These are phyloP conservation scores for Penicillium arizonense DNA, from an alignment of 495 filamentous ascomycete genomes.

Conservation along the genomic window DNA sequence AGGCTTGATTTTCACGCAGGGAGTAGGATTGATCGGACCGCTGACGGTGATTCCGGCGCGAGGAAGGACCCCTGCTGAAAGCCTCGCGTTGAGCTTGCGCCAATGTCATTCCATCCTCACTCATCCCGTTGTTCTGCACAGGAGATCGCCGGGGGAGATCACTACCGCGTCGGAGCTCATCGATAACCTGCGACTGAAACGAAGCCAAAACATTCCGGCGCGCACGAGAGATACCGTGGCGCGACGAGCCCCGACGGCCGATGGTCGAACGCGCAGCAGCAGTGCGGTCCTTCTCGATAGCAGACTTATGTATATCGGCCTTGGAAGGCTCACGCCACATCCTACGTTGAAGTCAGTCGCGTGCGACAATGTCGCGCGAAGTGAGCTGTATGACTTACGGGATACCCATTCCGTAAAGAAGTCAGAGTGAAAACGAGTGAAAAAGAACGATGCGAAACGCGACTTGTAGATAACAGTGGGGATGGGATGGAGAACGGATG, in stretches of 20 bases:
- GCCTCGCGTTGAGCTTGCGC: constrained; percentile 34
- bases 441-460: constrained; percentile 22
- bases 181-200: constrained; percentile 38
- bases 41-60: constrained; percentile 22
- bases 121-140: constrained; percentile 24
- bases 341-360: constrained; percentile 34
- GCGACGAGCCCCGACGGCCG: constrained; percentile 51
- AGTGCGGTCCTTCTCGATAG: constrained; percentile 54
- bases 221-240: constrained; percentile 26
- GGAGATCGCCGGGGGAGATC: constrained; percentile 16
- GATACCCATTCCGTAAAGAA: constrained; percentile 64
- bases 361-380: constrained; percentile 20
- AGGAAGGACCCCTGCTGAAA: constrained; percentile 3
- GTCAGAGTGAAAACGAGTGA: neutral
- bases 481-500: constrained; percentile 8
- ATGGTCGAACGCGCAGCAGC: constrained; percentile 71
- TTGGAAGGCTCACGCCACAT: constrained; percentile 57
- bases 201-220: constrained; percentile 33
- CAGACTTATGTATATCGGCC: constrained; percentile 53
- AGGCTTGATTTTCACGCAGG: constrained; percentile 22
- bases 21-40: constrained; percentile 22
- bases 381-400: constrained; percentile 58
- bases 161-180: constrained; percentile 44
- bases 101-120: constrained; percentile 34
- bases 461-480: constrained; percentile 18